These are phyloP conservation scores for Adansonia rubrostipa DNA, from an alignment of 441 rosid genomes.

Conservation along the genomic window DNA sequence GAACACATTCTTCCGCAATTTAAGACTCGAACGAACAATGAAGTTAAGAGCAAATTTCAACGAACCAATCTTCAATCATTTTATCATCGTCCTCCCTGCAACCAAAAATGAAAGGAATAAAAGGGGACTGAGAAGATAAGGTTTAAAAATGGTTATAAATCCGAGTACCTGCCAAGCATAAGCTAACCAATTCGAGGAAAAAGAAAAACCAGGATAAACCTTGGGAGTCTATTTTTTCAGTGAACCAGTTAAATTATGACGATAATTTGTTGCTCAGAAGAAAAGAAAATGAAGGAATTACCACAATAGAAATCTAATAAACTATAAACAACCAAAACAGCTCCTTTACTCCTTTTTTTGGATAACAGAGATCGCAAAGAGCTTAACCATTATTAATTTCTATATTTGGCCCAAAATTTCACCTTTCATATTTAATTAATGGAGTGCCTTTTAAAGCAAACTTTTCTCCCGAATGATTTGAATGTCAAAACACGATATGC, in stretches of 20 bases:
- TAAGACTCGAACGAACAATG: too few species aligned
- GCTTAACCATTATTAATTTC: not conserved
- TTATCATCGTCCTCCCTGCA: slow-evolving; percentile 11
- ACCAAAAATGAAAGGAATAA: not conserved
- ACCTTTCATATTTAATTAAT: not conserved
- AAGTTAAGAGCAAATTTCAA: not conserved
- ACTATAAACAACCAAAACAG: not conserved
- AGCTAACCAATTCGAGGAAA: not conserved
- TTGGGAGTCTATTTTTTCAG: not conserved
- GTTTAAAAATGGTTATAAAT: not conserved
- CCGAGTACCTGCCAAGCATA: not conserved
- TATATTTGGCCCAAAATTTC: not conserved
- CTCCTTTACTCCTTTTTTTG: not conserved
- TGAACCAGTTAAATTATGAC: not conserved
- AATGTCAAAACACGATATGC: slow-evolving; percentile 1
- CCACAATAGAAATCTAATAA: not conserved
- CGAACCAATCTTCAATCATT: not conserved
- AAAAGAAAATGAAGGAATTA: not conserved
- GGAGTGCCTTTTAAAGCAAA: not conserved
- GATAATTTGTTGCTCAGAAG: not conserved
- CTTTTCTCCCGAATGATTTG: not conserved
- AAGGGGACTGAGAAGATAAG: not conserved
- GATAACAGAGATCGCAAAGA: slow-evolving; percentile 1
- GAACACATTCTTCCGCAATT: not conserved
- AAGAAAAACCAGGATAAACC: not conserved